Conservation (phyloP, 83 land plant genomes). For the Larix sibirica region DNA sequence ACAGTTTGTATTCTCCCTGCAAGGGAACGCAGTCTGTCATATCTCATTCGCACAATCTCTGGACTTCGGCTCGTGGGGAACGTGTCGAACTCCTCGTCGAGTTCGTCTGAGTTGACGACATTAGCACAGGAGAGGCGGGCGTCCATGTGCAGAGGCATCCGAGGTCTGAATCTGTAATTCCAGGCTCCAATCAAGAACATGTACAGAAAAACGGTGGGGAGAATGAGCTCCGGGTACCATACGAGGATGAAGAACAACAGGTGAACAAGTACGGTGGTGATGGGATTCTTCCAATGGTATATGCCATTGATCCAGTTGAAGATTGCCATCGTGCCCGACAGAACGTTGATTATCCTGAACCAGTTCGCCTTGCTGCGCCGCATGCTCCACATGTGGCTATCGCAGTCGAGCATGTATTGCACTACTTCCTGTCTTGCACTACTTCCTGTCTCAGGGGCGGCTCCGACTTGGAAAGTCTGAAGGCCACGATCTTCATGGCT, state of each 20-base stretch:
- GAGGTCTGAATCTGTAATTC: conserved; percentile 16
- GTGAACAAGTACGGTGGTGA: conserved; percentile 26
- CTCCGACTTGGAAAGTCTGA: conserved; percentile 31
- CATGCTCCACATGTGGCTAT: conserved; percentile 23
- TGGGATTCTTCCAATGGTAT: conserved; percentile 19
- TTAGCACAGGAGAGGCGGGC: not conserved
- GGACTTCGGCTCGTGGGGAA: conserved; percentile 19
- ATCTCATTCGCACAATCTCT: conserved; percentile 18
- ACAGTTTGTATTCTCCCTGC: conserved; percentile 26
- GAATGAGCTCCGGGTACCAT: conserved; percentile 28
- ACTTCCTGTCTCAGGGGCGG: conserved; percentile 45
- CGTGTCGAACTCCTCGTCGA: conserved; percentile 40
- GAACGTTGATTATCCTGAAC: conserved; percentile 20
- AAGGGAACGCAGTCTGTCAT: conserved; percentile 24
- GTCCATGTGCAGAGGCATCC: not conserved
- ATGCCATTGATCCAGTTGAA: conserved; percentile 18
- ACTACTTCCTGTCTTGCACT: conserved; percentile 38
- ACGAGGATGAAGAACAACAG: conserved; percentile 22
- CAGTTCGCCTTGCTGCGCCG: conserved; percentile 37
- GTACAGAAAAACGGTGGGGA: conserved; percentile 32
- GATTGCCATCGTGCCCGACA: conserved; percentile 3
- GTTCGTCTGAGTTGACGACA: conserved; percentile 16
- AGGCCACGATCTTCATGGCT: conserved; percentile 34
- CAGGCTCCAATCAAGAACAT: conserved; percentile 30
- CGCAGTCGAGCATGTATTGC: conserved; percentile 24